These are phyloP conservation scores for Suillus lakei DNA, from an alignment of 768 basidiomycete species.

Conservation along the genomic window DNA sequence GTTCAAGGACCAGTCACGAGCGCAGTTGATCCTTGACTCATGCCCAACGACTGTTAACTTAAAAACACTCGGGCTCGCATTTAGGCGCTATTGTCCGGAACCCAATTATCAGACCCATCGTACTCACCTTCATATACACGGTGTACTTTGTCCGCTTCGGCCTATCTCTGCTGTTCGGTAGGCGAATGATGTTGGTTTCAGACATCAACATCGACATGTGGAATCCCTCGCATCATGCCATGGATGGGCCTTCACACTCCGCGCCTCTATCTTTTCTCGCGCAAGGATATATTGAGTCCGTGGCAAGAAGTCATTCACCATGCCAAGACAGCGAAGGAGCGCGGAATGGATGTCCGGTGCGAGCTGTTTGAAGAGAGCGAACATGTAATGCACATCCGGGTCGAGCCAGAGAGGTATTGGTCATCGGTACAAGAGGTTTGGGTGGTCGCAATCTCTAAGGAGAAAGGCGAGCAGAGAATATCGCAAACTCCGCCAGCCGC, in stretches of 20 bases:
- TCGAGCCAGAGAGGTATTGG: slow-evolving; percentile 33
- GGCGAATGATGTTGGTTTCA: slow-evolving; percentile 6
- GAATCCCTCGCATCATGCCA: slow-evolving; percentile 32
- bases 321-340: slow-evolving; percentile 21
- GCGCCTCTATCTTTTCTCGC: slow-evolving; percentile 41
- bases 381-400: slow-evolving; percentile 41
- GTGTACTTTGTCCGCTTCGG: slow-evolving; percentile 15
- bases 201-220: slow-evolving; percentile 17
- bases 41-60: slow-evolving; percentile 19
- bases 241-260: slow-evolving; percentile 37
- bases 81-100: slow-evolving; percentile 23
- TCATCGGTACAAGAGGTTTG: slow-evolving; percentile 26
- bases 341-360: slow-evolving; percentile 29
- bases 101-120: slow-evolving; percentile 19
- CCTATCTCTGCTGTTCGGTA: slow-evolving; percentile 20
- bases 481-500: neutral
- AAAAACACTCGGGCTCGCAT: slow-evolving; percentile 19
- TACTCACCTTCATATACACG: slow-evolving; percentile 18
- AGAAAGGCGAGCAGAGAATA: neutral
- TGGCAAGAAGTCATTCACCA: slow-evolving; percentile 31
- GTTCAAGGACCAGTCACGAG: slow-evolving; percentile 12
- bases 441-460: slow-evolving; percentile 16
- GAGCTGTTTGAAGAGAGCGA: slow-evolving; percentile 38
- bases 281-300: slow-evolving; percentile 33
- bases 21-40: slow-evolving; percentile 30